A percentile compares a stretch with the other conserved stretches of the same genome.
These are phyloP conservation scores for Colletotrichum sp. DNA, from an alignment of 2,329 filamentous ascomycete genomes.

Conservation along the genomic window DNA sequence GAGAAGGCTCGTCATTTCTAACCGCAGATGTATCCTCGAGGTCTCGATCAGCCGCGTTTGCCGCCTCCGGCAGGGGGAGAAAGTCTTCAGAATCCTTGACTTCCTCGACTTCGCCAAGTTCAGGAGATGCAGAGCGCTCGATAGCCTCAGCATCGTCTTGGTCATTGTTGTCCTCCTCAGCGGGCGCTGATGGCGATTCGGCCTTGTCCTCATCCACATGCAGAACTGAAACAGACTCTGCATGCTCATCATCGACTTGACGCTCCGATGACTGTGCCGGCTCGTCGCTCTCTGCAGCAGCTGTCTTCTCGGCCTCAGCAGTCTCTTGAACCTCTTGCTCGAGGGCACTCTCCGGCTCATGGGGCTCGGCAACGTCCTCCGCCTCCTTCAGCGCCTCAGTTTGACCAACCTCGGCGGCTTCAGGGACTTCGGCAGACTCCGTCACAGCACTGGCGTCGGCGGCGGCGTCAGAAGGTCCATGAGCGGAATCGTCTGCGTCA, in stretches of 20 bases:
- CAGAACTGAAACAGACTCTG: neutral
- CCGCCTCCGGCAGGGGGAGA: neutral
- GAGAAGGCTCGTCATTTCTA: neutral
- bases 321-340: neutral
- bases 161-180: neutral
- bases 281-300: neutral
- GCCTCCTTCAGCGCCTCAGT: neutral
- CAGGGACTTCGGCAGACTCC: neutral
- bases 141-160: neutral
- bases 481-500: constrained; percentile 16
- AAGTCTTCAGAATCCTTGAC: neutral
- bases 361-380: neutral
- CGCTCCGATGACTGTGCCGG: neutral
- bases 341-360: neutral
- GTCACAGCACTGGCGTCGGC: neutral
- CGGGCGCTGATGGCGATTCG: neutral
- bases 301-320: neutral
- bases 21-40: neutral
- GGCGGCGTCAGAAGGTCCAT: constrained; percentile 1
- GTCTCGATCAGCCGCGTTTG: neutral
- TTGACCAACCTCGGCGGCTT: neutral
- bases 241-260: neutral
- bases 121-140: neutral
- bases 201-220: neutral
- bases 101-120: neutral